Conservation (phyloP, 768 basidiomycete species). For the Amanita rubescens region DNA sequence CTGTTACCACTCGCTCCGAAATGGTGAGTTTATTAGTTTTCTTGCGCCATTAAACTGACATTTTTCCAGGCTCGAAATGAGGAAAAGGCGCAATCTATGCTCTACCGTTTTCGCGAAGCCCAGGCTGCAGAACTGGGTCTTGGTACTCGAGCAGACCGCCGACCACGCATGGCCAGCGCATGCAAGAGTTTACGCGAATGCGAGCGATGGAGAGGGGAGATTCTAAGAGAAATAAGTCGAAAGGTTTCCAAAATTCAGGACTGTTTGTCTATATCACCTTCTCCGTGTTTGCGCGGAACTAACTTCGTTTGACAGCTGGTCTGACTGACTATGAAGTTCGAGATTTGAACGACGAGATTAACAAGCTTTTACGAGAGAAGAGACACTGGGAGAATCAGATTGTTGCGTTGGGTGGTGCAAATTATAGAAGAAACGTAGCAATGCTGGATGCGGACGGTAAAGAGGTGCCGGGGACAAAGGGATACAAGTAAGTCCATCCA, state of each 20-base stretch:
- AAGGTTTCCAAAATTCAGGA: slow-evolving; percentile 99
- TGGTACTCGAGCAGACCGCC: slow-evolving; percentile 72
- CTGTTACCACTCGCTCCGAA: not conserved
- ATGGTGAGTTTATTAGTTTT: not conserved
- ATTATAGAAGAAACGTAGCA: slow-evolving; percentile 88
- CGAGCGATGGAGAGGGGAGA: slow-evolving; percentile 95
- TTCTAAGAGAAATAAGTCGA: slow-evolving; percentile 86
- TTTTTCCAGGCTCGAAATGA: slow-evolving; percentile 82
- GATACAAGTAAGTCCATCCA: slow-evolving; percentile 68
- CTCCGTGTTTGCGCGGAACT: not conserved
- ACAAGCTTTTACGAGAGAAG: slow-evolving; percentile 91
- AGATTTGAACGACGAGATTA: slow-evolving; percentile 96
- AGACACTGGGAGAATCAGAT: slow-evolving; percentile 98
- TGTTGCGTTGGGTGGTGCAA: slow-evolving; percentile 91
- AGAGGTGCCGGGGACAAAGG: slow-evolving; percentile 94
- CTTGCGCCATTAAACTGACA: not conserved
- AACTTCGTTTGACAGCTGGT: slow-evolving; percentile 50
- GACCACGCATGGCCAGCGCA: slow-evolving; percentile 86
- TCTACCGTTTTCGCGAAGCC: slow-evolving; percentile 93
- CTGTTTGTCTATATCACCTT: slow-evolving; percentile 37
- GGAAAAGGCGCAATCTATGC: slow-evolving; percentile 95
- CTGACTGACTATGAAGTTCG: slow-evolving; percentile 93
- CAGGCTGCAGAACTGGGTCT: slow-evolving; percentile 95
- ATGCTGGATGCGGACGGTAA: slow-evolving; percentile 94
- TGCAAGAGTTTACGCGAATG: slow-evolving; percentile 91